Conservation (phyloP, 208 protist species). For the Novymonas esmeraldas region DNA sequence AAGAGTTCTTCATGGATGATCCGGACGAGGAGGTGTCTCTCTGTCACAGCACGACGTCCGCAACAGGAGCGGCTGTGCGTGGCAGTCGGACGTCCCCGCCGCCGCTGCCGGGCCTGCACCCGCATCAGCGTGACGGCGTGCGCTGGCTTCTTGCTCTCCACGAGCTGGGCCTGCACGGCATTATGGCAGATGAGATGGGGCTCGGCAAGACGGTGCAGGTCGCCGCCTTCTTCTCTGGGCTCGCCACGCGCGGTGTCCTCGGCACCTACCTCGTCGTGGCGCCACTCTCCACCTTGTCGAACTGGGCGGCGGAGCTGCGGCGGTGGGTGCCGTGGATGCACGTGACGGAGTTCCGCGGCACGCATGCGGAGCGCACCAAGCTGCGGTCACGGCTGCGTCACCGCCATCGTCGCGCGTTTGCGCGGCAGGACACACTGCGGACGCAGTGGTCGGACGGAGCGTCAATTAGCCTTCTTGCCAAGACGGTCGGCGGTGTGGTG, state of each 20-base stretch:
- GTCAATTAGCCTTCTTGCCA: slow-evolving; percentile 17
- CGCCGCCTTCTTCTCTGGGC: slow-evolving; percentile 80
- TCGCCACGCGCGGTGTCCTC: slow-evolving; percentile 63
- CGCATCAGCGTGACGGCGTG: slow-evolving; percentile 91
- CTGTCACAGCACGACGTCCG: neutral
- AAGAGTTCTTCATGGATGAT: slow-evolving; percentile 28
- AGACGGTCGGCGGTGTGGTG: slow-evolving; percentile 55
- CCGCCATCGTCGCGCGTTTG: slow-evolving; percentile 40
- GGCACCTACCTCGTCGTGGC: slow-evolving; percentile 91
- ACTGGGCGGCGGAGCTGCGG: slow-evolving; percentile 91
- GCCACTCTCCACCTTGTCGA: slow-evolving; percentile 89
- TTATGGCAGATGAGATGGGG: slow-evolving; percentile 97
- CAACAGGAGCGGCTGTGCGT: neutral
- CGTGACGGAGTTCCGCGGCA: slow-evolving; percentile 67
- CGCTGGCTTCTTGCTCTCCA: slow-evolving; percentile 96
- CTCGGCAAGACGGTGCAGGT: slow-evolving; percentile 97
- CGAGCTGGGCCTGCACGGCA: slow-evolving; percentile 64
- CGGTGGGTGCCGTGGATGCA: slow-evolving; percentile 86
- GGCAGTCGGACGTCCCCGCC: neutral
- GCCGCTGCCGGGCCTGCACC: slow-evolving; percentile 55
- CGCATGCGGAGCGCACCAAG: slow-evolving; percentile 22
- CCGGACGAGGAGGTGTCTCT: neutral
- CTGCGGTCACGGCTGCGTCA: slow-evolving; percentile 57
- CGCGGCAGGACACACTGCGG: slow-evolving; percentile 44
- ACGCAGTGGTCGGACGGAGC: slow-evolving; percentile 36